Evolutionary conservation across 1,284 basidiomycete genomes (phyloP).

Genomic region (Lignosus rhinocerotis): DNA sequence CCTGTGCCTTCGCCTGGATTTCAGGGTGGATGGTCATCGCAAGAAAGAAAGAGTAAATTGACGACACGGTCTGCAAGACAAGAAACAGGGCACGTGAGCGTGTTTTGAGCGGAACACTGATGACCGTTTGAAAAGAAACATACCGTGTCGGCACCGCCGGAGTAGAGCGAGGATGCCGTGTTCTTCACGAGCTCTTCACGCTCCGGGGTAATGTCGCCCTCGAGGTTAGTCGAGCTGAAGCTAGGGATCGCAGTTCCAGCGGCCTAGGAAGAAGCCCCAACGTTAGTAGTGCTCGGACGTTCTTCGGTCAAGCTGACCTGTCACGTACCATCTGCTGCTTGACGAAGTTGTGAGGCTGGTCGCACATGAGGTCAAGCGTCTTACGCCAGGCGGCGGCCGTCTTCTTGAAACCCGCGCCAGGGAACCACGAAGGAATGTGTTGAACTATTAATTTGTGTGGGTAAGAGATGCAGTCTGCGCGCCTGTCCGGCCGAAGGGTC

Average conservation of each 20-base stretch:
- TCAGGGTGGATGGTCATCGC: constrained; percentile 36
- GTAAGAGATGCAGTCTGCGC: background rate
- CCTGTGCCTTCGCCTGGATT: constrained; percentile 34
- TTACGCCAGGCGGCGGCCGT: constrained; percentile 22
- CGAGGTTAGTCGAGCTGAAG: constrained; percentile 28
- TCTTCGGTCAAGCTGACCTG: too few relatives aligned
- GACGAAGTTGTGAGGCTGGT: constrained; percentile 29
- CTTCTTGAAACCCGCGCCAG: constrained; percentile 31
- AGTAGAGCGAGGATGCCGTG: constrained; percentile 32
- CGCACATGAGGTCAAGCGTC: constrained; percentile 26
- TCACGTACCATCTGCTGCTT: constrained; percentile 29
- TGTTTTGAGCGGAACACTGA: background rate
- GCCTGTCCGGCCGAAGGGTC: background rate
- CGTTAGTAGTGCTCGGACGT: background rate
- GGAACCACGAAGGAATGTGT: constrained; percentile 34
- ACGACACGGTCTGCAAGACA: constrained; percentile 29
- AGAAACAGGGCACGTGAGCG: background rate
- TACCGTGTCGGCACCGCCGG: constrained; percentile 34
- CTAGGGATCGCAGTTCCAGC: constrained; percentile 30
- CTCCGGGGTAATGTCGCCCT: constrained; percentile 26
- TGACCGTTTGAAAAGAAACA: background rate
- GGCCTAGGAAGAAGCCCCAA: constrained; percentile 19
- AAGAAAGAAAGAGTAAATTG: constrained; percentile 31
- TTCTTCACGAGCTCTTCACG: constrained; percentile 31
- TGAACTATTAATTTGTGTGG: constrained; percentile 20